These are phyloP conservation scores for Eutrema yunnanense DNA, from an alignment of 345 rosid genomes.

Conservation along the genomic window DNA sequence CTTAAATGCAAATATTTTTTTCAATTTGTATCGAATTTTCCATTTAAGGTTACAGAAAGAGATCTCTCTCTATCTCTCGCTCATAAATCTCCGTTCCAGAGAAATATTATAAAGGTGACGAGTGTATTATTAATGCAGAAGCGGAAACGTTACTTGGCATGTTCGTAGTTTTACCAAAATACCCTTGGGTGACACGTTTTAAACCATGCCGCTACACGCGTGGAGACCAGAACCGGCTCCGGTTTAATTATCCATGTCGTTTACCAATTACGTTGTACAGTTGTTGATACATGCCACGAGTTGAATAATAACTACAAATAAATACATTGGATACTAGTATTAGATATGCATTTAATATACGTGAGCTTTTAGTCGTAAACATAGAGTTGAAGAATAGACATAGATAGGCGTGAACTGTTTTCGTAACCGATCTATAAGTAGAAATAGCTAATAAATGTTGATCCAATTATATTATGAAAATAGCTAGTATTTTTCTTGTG, in stretches of 20 bases:
- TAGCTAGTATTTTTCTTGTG: too few species aligned
- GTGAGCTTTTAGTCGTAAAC: background rate
- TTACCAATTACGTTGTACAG: background rate
- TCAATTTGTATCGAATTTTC: background rate
- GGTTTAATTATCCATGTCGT: slow-evolving; percentile 12
- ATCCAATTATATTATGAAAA: background rate
- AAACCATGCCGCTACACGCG: slow-evolving; percentile 18
- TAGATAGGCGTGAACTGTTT: background rate
- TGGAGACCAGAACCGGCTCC: slow-evolving; percentile 18
- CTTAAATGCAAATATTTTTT: background rate
- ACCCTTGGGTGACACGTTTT: slow-evolving; percentile 6
- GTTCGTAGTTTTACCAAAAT: background rate
- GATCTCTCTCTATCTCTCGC: background rate
- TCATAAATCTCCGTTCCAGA: background rate
- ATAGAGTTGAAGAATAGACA: background rate
- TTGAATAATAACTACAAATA: background rate
- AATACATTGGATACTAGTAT: background rate
- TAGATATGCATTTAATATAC: background rate
- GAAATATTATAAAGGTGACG: slow-evolving; percentile 21
- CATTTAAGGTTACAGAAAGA: slow-evolving; percentile 1
- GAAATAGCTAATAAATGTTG: background rate
- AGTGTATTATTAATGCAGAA: slow-evolving; percentile 26
- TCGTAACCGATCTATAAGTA: background rate
- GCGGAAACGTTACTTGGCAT: slow-evolving; percentile 27
- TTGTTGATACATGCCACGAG: background rate